phyloP scores from a whole-genome alignment of 225 moss, liverwort and hornwort species.

The Antitrichia curtipendula region DNA sequence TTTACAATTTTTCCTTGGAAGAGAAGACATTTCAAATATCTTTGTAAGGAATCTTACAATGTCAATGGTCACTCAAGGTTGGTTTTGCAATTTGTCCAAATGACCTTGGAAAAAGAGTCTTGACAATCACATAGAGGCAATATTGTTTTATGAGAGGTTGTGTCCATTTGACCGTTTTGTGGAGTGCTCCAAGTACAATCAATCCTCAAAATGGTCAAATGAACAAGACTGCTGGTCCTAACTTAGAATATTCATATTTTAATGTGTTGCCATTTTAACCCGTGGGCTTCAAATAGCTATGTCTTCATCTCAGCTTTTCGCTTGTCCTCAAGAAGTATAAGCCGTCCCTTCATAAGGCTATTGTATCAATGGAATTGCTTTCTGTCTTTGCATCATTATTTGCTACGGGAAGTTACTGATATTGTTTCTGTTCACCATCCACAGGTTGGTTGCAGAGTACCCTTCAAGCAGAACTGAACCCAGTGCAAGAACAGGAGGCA shows the following conservation, averaged over 20 bases:
- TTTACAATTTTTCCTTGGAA: not conserved
- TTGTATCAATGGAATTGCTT: not conserved
- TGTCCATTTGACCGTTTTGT: not conserved
- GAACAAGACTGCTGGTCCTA: not conserved
- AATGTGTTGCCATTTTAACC: not conserved
- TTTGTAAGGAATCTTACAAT: not conserved
- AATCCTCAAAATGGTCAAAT: not conserved
- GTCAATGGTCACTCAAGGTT: not conserved
- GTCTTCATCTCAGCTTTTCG: not conserved
- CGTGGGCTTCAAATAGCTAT: not conserved
- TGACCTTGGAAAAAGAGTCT: not conserved
- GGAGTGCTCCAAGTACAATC: not conserved
- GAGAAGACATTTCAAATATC: not conserved
- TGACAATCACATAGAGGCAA: not conserved
- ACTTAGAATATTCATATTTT: not conserved
- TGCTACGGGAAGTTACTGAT: not conserved
- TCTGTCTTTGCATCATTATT: not conserved
- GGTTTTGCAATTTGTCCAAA: not conserved
- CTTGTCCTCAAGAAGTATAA: not conserved
- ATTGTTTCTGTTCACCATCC: not conserved
- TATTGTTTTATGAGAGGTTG: not conserved
- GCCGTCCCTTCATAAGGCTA: not conserved
- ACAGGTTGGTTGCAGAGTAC: conserved; percentile 41
- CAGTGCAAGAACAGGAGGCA: conserved; percentile 4
- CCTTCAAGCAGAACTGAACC: conserved; percentile 38